These are phyloP conservation scores for Neocatenulostroma microsporum DNA, from an alignment of 2,329 filamentous ascomycete genomes.

Conservation along the genomic window DNA sequence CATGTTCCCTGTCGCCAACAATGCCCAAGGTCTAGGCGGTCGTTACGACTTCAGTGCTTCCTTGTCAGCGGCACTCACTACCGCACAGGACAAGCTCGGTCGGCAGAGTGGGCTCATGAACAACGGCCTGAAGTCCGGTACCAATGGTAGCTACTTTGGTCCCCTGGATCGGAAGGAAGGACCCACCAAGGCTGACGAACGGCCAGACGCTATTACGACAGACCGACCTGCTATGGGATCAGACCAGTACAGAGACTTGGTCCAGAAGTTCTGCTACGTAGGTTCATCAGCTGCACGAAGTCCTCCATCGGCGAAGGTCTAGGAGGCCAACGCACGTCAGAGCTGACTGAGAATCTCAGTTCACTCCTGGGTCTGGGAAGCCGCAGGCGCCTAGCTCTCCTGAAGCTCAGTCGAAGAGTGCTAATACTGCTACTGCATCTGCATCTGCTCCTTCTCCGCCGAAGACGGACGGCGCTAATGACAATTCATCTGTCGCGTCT, in stretches of 20 bases:
- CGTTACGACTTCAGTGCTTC: conserved; percentile 97
- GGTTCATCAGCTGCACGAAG: conserved; percentile 51
- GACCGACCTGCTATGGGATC: conserved; percentile 68
- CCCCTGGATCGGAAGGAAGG: conserved; percentile 27
- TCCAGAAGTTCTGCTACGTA: conserved; percentile 99
- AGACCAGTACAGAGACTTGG: conserved; percentile 88
- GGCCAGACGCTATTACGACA: conserved; percentile 49
- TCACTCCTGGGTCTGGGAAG: conserved; percentile 28
- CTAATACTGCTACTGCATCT: not conserved
- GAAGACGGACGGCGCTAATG: conserved; percentile 14
- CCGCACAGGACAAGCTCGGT: conserved; percentile 56
- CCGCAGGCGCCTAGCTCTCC: conserved; percentile 15
- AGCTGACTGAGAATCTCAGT: conserved; percentile 29
- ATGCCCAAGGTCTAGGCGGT: conserved; percentile 60
- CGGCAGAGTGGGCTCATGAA: conserved; percentile 46
- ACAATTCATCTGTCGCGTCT: conserved; percentile 14
- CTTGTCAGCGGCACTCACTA: conserved; percentile 70
- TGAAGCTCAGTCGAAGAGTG: conserved; percentile 7
- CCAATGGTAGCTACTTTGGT: conserved; percentile 32
- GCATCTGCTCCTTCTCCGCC: too few species aligned
- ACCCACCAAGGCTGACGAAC: conserved; percentile 24
- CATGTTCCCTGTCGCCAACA: conserved; percentile 51
- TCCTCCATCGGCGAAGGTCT: conserved; percentile 25
- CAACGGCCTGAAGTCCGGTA: conserved; percentile 31
- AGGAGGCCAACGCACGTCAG: conserved; percentile 12